phyloP scores from a whole-genome alignment of 177 flowering plant species.

The Vitis hybrid region DNA sequence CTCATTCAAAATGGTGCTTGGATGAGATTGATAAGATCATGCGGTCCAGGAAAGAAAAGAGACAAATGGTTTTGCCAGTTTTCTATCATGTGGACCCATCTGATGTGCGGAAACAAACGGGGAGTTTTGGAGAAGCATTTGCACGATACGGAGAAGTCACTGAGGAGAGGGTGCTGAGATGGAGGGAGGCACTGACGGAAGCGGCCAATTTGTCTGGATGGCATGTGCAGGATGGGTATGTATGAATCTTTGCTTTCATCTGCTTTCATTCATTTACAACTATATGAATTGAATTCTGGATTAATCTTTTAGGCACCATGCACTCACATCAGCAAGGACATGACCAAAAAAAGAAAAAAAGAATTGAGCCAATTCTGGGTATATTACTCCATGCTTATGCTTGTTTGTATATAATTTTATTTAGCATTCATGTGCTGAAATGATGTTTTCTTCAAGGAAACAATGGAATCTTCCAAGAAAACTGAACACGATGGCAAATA shows the following conservation, averaged over 20 bases:
- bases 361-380: no score
- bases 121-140: constrained; percentile 1
- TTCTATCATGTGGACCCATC: constrained; percentile 3
- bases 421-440: no score
- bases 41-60: neutral
- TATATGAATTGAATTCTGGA: no score
- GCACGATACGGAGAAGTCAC: neutral
- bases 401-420: no score
- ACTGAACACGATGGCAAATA: no score
- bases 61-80: neutral
- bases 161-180: neutral
- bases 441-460: no score
- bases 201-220: neutral
- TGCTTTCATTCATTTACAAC: no score
- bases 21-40: neutral
- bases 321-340: no score
- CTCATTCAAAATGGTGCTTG: constrained; percentile 6
- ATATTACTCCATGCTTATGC: no score
- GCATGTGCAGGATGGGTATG: neutral
- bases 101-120: neutral
- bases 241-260: neutral
- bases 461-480: no score
- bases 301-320: no score
- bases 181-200: constrained; percentile 1
- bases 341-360: no score